A percentile compares a stretch with the other conserved stretches of the same genome.
Conservation (phyloP, 371 early-diverging fungal genomes). For the Cokeromyces recurvatus region DNA sequence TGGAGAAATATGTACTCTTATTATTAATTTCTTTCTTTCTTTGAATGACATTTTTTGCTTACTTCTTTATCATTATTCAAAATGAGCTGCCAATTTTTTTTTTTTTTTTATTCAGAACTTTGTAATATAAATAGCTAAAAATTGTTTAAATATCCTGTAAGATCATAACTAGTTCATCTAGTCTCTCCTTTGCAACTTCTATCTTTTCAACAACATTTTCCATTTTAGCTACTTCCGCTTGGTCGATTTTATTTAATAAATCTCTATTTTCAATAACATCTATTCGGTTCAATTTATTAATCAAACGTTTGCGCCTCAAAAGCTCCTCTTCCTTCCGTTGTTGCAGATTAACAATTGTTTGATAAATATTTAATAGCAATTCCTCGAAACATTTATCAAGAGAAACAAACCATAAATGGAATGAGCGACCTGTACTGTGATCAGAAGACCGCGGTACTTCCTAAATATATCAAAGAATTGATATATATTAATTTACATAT, state of each 20-base stretch:
- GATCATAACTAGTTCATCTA: constrained; percentile 67
- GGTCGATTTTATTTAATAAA: constrained; percentile 55
- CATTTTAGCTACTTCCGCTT: constrained; percentile 45
- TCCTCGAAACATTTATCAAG: constrained; percentile 54
- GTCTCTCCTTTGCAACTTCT: constrained; percentile 50
- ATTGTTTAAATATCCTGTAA: constrained; percentile 50
- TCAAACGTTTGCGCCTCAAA: constrained; percentile 44
- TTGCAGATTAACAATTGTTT: constrained; percentile 62
- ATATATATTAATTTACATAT: too few relatives aligned
- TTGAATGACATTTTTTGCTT: too few relatives aligned
- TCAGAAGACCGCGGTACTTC: constrained; percentile 85
- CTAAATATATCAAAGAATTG: too few relatives aligned
- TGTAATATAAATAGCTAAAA: too few relatives aligned
- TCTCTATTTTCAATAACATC: constrained; percentile 64
- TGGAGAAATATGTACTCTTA: too few relatives aligned
- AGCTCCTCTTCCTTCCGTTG: constrained; percentile 63
- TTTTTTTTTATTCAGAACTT: too few relatives aligned
- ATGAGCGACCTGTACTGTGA: constrained; percentile 78
- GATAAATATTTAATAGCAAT: constrained; percentile 56
- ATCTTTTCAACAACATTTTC: constrained; percentile 48
- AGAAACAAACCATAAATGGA: constrained; percentile 77
- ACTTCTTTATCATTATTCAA: too few relatives aligned
- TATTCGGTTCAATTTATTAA: constrained; percentile 70
- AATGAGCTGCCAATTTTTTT: too few relatives aligned
- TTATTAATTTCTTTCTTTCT: too few relatives aligned